phyloP scores from a whole-genome alignment of 441 rosid species.

The Croton laevigatus region DNA sequence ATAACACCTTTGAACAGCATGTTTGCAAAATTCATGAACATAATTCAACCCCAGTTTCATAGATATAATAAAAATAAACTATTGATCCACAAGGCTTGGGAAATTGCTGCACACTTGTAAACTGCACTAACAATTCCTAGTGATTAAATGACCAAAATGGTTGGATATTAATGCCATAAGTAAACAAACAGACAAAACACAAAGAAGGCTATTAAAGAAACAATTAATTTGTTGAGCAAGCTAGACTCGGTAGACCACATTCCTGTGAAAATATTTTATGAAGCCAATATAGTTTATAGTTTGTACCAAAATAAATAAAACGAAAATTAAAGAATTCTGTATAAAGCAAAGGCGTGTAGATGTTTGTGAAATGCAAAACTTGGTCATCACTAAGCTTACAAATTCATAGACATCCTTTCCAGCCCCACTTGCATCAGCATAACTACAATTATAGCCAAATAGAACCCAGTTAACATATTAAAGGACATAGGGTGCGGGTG shows the following conservation, averaged over 20 bases:
- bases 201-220: not conserved
- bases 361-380: constrained; percentile 15
- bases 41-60: not conserved
- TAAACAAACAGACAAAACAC: not conserved
- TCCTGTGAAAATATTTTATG: not conserved
- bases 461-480: constrained; percentile 3
- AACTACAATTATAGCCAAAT: constrained; percentile 35
- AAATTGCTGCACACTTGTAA: not conserved
- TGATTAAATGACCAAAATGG: not conserved
- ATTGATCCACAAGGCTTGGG: not conserved
- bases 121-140: not conserved
- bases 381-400: constrained; percentile 43
- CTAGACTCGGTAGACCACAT: not conserved
- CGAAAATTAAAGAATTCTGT: not conserved
- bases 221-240: not conserved
- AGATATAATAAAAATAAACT: not conserved
- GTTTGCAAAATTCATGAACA: not conserved
- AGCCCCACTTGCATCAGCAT: constrained; percentile 88
- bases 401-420: constrained; percentile 87
- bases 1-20: not conserved
- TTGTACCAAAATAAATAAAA: not conserved
- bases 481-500: not conserved
- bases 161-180: not conserved
- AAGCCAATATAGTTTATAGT: not conserved
- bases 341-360: constrained; percentile 1